Evolutionary conservation across 164 flowering plant species (phyloP).

Genomic region (Chimonanthus praecox): DNA sequence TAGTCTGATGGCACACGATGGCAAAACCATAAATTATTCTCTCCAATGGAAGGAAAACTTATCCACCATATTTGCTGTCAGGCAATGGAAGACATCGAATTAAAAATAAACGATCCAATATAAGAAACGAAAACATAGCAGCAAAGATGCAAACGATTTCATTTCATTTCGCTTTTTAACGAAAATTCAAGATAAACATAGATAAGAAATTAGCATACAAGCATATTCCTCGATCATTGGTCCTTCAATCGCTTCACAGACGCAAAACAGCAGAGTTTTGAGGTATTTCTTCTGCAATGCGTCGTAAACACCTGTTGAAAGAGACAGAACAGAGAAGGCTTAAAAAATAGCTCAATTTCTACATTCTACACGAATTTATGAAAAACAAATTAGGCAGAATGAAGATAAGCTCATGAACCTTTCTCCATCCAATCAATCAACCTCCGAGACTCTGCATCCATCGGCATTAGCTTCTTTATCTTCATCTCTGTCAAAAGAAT

Average conservation of each 20-base stretch:
- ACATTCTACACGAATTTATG: not conserved
- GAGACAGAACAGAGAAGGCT: not conserved
- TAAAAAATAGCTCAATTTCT: not conserved
- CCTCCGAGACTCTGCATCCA: slow-evolving; percentile 91
- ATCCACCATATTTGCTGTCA: no score
- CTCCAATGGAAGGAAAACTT: no score
- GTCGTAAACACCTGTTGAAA: slow-evolving; percentile 74
- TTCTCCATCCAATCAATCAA: slow-evolving; percentile 98
- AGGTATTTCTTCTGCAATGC: slow-evolving; percentile 87
- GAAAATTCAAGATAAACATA: not conserved
- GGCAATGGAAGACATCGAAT: no score
- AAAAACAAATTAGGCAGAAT: not conserved
- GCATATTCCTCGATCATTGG: slow-evolving; percentile 93
- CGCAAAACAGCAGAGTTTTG: slow-evolving; percentile 76
- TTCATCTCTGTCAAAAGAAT: slow-evolving; percentile 60
- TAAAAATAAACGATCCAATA: not conserved
- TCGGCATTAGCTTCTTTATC: slow-evolving; percentile 91
- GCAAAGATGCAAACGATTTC: not conserved
- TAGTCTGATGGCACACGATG: no score
- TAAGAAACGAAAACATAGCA: not conserved
- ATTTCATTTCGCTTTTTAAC: not conserved
- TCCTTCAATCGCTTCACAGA: slow-evolving; percentile 78
- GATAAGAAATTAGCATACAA: slow-evolving; percentile 37
- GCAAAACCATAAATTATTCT: no score
- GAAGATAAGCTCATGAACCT: slow-evolving; percentile 28